Conservation (phyloP, 306 rosid genomes). For the Vigna reflexopilosa region DNA sequence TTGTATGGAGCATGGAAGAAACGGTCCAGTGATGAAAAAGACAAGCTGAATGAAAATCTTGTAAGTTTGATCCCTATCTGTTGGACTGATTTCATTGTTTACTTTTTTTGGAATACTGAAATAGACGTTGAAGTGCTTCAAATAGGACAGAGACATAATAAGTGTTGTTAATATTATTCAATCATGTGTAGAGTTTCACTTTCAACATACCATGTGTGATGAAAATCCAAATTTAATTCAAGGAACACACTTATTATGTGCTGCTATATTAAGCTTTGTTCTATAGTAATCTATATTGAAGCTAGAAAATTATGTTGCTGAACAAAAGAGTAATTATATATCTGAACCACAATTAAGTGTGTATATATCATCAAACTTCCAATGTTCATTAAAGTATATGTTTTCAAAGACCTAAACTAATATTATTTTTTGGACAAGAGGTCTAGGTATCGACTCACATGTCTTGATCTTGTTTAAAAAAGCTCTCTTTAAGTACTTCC, state of each 20-base stretch:
- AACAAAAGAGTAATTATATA: background rate
- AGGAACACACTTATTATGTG: no score
- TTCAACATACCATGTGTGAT: no score
- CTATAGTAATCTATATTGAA: background rate
- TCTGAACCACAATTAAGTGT: slow-evolving; percentile 2
- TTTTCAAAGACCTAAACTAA: background rate
- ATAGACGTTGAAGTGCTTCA: slow-evolving; percentile 15
- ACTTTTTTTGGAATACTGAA: slow-evolving; percentile 6
- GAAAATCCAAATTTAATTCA: no score
- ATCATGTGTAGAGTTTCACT: no score
- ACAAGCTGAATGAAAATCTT: slow-evolving; percentile 53
- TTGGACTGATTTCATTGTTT: background rate
- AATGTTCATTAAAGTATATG: background rate
- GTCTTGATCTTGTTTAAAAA: background rate
- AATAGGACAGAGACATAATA: background rate
- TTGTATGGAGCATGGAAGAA: slow-evolving; percentile 86
- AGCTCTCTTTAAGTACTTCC: no score
- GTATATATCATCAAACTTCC: background rate
- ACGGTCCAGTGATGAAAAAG: slow-evolving; percentile 58
- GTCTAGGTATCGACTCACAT: background rate
- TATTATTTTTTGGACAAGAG: background rate
- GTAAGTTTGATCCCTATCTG: slow-evolving; percentile 47
- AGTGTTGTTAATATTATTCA: no score
- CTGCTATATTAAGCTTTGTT: no score
- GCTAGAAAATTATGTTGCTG: background rate